Evolutionary conservation across 2,329 filamentous ascomycete species (phyloP).

Genomic region (Stagonosporopsis cucurbitacearum): DNA sequence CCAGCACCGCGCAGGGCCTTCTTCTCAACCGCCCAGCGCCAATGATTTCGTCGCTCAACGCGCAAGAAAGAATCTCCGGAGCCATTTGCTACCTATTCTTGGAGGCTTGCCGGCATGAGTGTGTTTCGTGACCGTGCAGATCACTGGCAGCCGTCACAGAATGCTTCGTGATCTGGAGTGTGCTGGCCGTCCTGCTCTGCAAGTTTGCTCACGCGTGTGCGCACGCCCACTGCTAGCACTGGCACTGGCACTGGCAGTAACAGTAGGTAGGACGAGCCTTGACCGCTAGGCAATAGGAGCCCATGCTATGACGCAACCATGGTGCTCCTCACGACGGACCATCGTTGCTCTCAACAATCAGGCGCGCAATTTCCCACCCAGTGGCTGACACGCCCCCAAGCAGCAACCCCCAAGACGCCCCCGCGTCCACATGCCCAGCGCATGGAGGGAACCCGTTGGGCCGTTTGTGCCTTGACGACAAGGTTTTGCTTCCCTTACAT

Average conservation of each 20-base stretch:
- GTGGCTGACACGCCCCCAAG: slow-evolving; percentile 5
- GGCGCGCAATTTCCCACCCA: slow-evolving; percentile 17
- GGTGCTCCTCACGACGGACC: not conserved
- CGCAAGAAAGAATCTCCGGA: slow-evolving; percentile 23
- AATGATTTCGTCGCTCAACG: slow-evolving; percentile 3
- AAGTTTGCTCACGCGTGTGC: not conserved
- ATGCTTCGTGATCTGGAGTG: slow-evolving; percentile 5
- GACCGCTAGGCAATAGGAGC: not conserved
- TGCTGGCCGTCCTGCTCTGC: slow-evolving; percentile 1
- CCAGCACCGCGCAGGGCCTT: slow-evolving; percentile 5
- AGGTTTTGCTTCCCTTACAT: slow-evolving; percentile 19
- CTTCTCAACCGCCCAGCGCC: slow-evolving; percentile 5
- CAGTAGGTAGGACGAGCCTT: not conserved
- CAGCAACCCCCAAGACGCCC: slow-evolving; percentile 8
- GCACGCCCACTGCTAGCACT: not conserved
- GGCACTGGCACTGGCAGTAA: too few species aligned
- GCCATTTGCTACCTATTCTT: slow-evolving; percentile 23
- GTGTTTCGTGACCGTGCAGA: slow-evolving; percentile 14
- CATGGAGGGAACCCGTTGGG: slow-evolving; percentile 14
- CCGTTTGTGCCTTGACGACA: slow-evolving; percentile 13
- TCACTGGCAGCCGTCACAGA: slow-evolving; percentile 13
- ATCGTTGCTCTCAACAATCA: slow-evolving; percentile 22
- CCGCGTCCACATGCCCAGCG: slow-evolving; percentile 11
- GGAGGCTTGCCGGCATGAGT: slow-evolving; percentile 16
- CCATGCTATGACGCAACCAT: slow-evolving; percentile 7